Evolutionary conservation across 164 flowering plant species (phyloP), one percentile per base, ranked within the genome.

Genomic region (Vitis rupestris): DNA sequence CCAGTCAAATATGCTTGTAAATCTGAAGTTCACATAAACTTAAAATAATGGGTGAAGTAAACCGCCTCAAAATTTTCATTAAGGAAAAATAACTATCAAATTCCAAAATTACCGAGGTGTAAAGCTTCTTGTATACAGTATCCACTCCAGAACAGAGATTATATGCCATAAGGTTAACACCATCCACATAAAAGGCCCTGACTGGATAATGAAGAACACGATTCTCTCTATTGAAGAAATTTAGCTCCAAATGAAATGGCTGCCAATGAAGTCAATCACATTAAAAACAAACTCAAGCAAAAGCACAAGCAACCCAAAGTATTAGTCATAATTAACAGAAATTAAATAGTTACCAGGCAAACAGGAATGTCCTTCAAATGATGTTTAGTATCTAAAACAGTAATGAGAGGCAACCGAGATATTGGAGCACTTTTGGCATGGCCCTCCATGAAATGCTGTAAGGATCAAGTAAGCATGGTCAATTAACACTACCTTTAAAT

Each of bases 401-500:
- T 90, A 69, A 95, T 83, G 67, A 96, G 89, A 72, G 98, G 99
- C 76, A 96, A 72, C 70, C 95, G 90, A 70, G 95, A 84, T 66
- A 96, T 90, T 65, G 99, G 98, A 65, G 89, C 84, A 81, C 81
- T 88, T 84, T 91, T 93, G 58, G 97, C 85, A 86, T 96, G 98
- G 50, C 98, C 98, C 83, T 96, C 98, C 97, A 96, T 88, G 76
- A 89, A 93, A 88, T 93, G 97, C 99, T 96, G 77, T 64, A 72
- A 71, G 69, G 56, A 67, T 48, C 50, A 72, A 15, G 17, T 0
- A 23, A 23, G 31, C 52, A 49, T 12, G 57, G 62, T 57, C 31
- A 65, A 54, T 66, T 61, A 76, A 47, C 47, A 1, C 8, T 29
- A 19, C 14, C n/a, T 5, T 7, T 13, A 49, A 6, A 8, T 17